Base-by-base conservation (phyloP, 805 yeast species). In the Ogataea zsoltii region DNA sequence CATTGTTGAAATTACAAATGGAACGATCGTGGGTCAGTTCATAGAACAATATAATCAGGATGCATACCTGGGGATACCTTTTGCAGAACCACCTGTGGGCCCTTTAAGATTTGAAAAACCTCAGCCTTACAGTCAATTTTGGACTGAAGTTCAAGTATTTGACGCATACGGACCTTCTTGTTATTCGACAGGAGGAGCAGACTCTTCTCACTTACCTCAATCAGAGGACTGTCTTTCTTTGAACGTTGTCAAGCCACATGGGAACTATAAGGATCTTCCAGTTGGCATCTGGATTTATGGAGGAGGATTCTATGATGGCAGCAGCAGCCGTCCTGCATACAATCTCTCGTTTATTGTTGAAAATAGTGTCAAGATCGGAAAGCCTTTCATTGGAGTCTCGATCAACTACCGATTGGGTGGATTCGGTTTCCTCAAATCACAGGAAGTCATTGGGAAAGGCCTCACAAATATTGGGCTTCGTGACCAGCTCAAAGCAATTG, bases 261-360 rank as follows among this genome's bases (percentile, higher is more conserved):
- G 40, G 3, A 31, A 37, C 32, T 37, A 26, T 31, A 19, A 16
- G 6, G 16, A 37, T 19, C 23, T 37, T 4, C 40, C 40, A 6
- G 40, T 37, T 9, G 40, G 21, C n/a, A 28, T 37, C 7, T 37
- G 40, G 40, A 37, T 37, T 23, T 31, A 37, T 37, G 40, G 40
- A 3, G 40, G 40, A 14, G 40, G 40, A 26, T 37, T 37, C 16
- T 17, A 11, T 14, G 40, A 37, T 23, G 40, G 40, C 9, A 14
- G 21, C 17, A 15, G 21, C 14, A 26, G 33, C 12, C 32, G 40
- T 5, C 40, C 40, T 2, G 40, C 32, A 14, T 37, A 37, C 21
- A 37, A 37, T 28, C 23, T 37, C 19, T 25, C 40, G 14, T 37
- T 25, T 16, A 37, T 26, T 17, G 32, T 37, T 4, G 40, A 37